These are phyloP conservation scores for Fragilariopsis cylindrus DNA, from an alignment of 108 stramenopile species.

Conservation along the genomic window DNA sequence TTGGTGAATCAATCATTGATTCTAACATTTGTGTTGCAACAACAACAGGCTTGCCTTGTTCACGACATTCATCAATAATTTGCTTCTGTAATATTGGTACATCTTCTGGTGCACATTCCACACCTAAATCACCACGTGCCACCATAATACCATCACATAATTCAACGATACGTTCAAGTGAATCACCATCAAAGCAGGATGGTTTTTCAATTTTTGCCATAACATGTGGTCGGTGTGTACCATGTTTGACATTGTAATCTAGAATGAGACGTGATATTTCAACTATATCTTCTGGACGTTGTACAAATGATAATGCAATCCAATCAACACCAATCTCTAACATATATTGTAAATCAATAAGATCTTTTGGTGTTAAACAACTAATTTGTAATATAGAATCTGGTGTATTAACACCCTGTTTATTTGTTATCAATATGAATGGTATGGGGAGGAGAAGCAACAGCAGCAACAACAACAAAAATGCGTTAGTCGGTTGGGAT, in stretches of 20 bases:
- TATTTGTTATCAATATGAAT: too few relatives aligned
- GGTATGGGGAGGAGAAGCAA: too few relatives aligned
- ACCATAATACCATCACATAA: constrained; percentile 96
- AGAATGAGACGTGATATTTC: constrained; percentile 59
- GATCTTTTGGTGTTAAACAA: constrained; percentile 85
- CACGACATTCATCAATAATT: constrained; percentile 85
- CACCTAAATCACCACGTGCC: constrained; percentile 95
- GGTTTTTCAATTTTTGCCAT: constrained; percentile 85
- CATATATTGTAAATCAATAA: constrained; percentile 80
- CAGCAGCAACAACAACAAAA: too few relatives aligned
- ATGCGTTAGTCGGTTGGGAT: too few relatives aligned
- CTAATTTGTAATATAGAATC: constrained; percentile 78
- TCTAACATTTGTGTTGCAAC: constrained; percentile 90
- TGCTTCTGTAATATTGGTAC: constrained; percentile 86
- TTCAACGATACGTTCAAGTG: constrained; percentile 70
- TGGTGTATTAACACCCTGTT: constrained; percentile 82
- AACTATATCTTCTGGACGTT: constrained; percentile 68
- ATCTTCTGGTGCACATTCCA: constrained; percentile 95
- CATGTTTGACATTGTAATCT: constrained; percentile 35
- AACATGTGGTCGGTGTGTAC: constrained; percentile 48
- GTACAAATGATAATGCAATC: constrained; percentile 83
- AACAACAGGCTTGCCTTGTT: constrained; percentile 86
- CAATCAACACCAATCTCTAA: constrained; percentile 73
- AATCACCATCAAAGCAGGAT: constrained; percentile 57
- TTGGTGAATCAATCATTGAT: constrained; percentile 78